Percentiles rank a stretch among this genome's conserved stretches.
These are phyloP conservation scores for Allium cepa DNA, from an alignment of 106 monocot genomes.

Conservation along the genomic window DNA sequence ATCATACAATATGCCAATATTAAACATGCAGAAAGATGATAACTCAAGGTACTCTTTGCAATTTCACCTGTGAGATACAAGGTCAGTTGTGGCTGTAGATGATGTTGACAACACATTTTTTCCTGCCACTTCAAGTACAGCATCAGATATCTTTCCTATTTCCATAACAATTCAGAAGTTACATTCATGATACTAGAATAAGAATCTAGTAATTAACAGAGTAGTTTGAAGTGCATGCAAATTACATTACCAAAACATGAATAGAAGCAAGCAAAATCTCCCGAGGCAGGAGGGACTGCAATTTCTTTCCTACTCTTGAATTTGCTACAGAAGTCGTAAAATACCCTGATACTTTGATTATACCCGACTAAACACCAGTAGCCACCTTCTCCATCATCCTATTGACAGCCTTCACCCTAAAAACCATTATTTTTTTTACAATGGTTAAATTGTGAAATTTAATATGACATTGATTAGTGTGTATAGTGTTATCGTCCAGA, in stretches of 20 bases:
- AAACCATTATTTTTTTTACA: too few relatives aligned
- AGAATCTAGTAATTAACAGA: not conserved
- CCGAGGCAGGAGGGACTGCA: conserved; percentile 41
- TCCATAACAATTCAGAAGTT: not conserved
- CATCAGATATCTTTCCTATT: conserved; percentile 74
- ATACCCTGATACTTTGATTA: conserved; percentile 57
- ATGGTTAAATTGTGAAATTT: too few relatives aligned
- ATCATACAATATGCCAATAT: too few relatives aligned
- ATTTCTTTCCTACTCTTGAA: conserved; percentile 63
- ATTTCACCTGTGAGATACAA: conserved; percentile 63
- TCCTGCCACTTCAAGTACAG: conserved; percentile 71
- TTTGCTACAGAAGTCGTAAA: conserved; percentile 49
- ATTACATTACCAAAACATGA: conserved; percentile 63
- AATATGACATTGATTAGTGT: too few relatives aligned
- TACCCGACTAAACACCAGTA: conserved; percentile 51
- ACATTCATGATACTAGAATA: not conserved
- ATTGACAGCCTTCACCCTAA: conserved; percentile 53
- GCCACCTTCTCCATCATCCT: conserved; percentile 71
- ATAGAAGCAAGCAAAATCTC: conserved; percentile 70
- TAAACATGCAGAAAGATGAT: not conserved
- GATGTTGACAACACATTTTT: conserved; percentile 79
- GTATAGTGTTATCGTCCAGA: too few relatives aligned
- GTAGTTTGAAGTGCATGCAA: not conserved
- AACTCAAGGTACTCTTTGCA: not conserved
- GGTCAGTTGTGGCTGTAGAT: conserved; percentile 67